Conservation (phyloP, 805 yeast species). For the Metschnikowia orientalis region DNA sequence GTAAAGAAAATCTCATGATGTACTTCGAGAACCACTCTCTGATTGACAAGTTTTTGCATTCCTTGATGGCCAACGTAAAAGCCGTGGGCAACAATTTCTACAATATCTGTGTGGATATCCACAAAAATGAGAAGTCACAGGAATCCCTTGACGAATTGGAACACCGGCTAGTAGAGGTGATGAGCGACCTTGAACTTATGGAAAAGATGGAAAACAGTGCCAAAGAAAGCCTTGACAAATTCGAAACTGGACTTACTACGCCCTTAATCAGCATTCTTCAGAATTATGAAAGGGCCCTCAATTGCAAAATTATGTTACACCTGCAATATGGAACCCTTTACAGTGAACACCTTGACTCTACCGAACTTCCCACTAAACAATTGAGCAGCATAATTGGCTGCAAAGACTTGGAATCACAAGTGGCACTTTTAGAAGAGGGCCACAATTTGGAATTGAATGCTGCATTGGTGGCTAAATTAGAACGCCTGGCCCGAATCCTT, state of each 20-base stretch:
- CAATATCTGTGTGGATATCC: conserved; percentile 3
- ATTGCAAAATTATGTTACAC: conserved; percentile 4
- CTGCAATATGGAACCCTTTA: conserved; percentile 1
- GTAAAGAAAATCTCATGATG: not conserved
- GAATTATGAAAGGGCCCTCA: conserved; percentile 2
- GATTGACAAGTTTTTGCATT: conserved; percentile 1
- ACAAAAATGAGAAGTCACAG: not conserved
- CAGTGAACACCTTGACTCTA: not conserved
- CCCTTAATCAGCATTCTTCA: not conserved
- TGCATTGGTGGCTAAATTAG: conserved; percentile 1
- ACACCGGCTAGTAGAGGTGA: not conserved
- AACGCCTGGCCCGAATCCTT: conserved; percentile 1
- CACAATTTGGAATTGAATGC: not conserved
- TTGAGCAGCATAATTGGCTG: conserved; percentile 2
- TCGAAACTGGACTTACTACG: not conserved
- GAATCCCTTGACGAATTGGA: not conserved
- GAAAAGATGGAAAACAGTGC: conserved; percentile 2
- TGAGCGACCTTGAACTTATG: conserved; percentile 1
- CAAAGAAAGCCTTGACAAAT: not conserved
- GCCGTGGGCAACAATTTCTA: not conserved
- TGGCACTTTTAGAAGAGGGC: not conserved
- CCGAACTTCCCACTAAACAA: not conserved
- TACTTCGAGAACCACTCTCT: conserved; percentile 1
- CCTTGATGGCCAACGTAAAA: conserved; percentile 4
- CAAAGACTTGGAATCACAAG: not conserved